These are phyloP conservation scores for Aspergillus brunneoviolaceus DNA, from an alignment of 2,329 filamentous ascomycete genomes.

Conservation along the genomic window DNA sequence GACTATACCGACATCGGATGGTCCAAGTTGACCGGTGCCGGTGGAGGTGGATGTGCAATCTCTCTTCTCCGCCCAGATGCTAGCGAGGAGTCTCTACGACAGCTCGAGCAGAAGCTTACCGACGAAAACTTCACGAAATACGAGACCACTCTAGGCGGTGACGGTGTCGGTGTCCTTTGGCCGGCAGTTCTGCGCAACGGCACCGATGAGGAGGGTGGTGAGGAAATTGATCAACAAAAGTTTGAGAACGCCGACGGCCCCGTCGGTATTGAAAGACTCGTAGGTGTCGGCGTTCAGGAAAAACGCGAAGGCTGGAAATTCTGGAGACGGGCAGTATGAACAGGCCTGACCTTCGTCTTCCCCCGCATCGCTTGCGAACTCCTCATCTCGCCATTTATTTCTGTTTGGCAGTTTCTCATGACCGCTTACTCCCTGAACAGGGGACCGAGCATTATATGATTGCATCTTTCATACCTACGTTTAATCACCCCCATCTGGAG, in stretches of 20 bases:
- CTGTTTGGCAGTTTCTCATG: slow-evolving; percentile 3
- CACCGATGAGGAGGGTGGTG: slow-evolving; percentile 75
- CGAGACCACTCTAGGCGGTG: slow-evolving; percentile 84
- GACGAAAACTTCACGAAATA: slow-evolving; percentile 79
- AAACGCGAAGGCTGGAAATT: slow-evolving; percentile 83
- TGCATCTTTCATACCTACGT: background rate
- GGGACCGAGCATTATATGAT: slow-evolving; percentile 5
- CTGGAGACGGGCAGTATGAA: slow-evolving; percentile 56
- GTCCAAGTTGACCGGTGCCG: slow-evolving; percentile 96
- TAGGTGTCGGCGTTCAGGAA: slow-evolving; percentile 71
- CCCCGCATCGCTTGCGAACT: background rate
- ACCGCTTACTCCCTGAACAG: background rate
- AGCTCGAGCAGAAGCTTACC: slow-evolving; percentile 65
- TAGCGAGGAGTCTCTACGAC: slow-evolving; percentile 55
- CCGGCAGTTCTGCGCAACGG: slow-evolving; percentile 87
- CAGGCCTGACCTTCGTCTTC: background rate
- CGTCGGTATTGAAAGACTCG: slow-evolving; percentile 81
- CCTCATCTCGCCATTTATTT: background rate
- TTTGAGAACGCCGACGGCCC: slow-evolving; percentile 81
- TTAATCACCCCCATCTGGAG: slow-evolving; percentile 2
- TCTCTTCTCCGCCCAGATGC: slow-evolving; percentile 75
- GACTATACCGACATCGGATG: slow-evolving; percentile 88
- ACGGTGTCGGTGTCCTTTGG: slow-evolving; percentile 92
- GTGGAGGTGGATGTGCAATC: slow-evolving; percentile 93
- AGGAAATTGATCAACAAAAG: slow-evolving; percentile 89